A percentile compares a stretch with the other conserved stretches of the same genome.
These are phyloP conservation scores for Hymenoscyphus albidus DNA, from an alignment of 2,329 filamentous ascomycete species.

Conservation along the genomic window DNA sequence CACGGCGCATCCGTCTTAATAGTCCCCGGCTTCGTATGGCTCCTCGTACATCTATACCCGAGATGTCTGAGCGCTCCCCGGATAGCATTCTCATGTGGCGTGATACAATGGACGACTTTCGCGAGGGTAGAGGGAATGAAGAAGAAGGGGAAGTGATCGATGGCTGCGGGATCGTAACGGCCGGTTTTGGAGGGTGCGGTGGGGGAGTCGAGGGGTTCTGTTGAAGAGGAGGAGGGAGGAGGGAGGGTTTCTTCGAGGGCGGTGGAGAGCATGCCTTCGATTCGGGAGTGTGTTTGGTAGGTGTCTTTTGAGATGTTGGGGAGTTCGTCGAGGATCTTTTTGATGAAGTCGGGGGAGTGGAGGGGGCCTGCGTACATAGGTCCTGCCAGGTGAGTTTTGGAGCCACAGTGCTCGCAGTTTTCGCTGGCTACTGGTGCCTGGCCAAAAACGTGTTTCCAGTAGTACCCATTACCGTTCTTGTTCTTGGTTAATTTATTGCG, in stretches of 20 bases:
- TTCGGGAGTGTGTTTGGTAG: slow-evolving; percentile 76
- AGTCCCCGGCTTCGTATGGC: slow-evolving; percentile 83
- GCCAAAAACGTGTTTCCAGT: slow-evolving; percentile 75
- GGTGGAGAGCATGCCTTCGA: slow-evolving; percentile 88
- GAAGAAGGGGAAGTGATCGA: slow-evolving; percentile 82
- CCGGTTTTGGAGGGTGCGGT: slow-evolving; percentile 40
- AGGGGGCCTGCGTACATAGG: slow-evolving; percentile 94
- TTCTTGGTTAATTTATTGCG: slow-evolving; percentile 62
- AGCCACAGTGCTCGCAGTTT: slow-evolving; percentile 77
- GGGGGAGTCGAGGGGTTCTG: slow-evolving; percentile 25
- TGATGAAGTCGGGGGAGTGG: slow-evolving; percentile 79
- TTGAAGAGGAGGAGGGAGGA: slow-evolving; percentile 11
- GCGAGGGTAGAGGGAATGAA: slow-evolving; percentile 72
- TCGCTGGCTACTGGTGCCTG: slow-evolving; percentile 64
- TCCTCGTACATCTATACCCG: slow-evolving; percentile 79
- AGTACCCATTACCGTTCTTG: slow-evolving; percentile 65
- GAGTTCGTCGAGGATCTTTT: slow-evolving; percentile 70
- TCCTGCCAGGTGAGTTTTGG: slow-evolving; percentile 80
- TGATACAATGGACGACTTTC: slow-evolving; percentile 72
- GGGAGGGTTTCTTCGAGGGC: slow-evolving; percentile 67
- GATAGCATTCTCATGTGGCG: slow-evolving; percentile 74
- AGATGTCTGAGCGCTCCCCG: slow-evolving; percentile 76
- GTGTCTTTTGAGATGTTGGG: slow-evolving; percentile 61
- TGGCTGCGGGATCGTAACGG: slow-evolving; percentile 52
- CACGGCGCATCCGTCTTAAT: slow-evolving; percentile 94